Conservation (phyloP, 257 asterid species). For the Phtheirospermum japonicum region DNA sequence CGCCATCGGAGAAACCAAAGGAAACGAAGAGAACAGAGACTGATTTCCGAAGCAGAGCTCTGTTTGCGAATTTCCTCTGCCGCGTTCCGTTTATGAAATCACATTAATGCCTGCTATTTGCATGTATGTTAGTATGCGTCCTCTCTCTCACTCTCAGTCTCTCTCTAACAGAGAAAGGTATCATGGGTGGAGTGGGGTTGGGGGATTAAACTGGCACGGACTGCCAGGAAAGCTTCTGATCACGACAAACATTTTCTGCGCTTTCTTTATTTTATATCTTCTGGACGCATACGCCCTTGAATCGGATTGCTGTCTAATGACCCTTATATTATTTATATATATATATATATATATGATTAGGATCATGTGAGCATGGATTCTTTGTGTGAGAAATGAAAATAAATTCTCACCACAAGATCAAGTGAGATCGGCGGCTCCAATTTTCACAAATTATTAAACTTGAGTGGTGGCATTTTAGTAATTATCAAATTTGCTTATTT, state of each 20-base stretch:
- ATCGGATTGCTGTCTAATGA: not conserved
- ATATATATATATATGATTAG: no score
- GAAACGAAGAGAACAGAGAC: not conserved
- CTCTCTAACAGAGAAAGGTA: not conserved
- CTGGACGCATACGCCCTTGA: slow-evolving; percentile 22
- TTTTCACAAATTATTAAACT: no score
- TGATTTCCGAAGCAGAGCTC: slow-evolving; percentile 19
- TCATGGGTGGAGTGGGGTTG: slow-evolving; percentile 3
- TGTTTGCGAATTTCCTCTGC: slow-evolving; percentile 10
- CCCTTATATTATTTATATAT: not conserved
- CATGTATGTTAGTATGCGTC: no score
- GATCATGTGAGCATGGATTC: no score
- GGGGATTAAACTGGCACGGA: slow-evolving; percentile 23
- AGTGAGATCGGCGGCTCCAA: no score
- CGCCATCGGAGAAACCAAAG: slow-evolving; percentile 40
- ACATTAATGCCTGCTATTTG: slow-evolving; percentile 20
- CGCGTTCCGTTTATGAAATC: slow-evolving; percentile 23
- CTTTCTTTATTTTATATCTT: not conserved
- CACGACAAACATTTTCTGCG: slow-evolving; percentile 49
- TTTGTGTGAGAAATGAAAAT: no score
- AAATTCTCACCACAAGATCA: no score
- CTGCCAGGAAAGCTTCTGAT: slow-evolving; percentile 40
- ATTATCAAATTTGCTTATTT: no score
- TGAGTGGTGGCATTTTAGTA: no score
- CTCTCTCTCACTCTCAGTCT: no score